These are phyloP conservation scores for Sphagnum magellanicum DNA, from an alignment of 228 moss, liverwort and hornwort species.

Conservation along the genomic window DNA sequence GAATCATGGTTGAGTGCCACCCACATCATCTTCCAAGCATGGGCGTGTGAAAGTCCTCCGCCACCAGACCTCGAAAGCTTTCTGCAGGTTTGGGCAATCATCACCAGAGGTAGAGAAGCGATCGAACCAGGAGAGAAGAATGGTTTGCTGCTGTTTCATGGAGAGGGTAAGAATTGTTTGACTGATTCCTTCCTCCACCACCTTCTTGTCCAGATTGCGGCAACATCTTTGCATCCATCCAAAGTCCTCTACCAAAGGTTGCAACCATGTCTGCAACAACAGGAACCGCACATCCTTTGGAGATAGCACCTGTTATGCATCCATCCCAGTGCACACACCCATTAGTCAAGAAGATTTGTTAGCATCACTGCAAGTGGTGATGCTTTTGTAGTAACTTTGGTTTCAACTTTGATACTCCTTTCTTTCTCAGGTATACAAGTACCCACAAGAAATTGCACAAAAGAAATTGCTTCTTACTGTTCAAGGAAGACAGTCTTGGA, in stretches of 20 bases:
- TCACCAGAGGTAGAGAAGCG: slow-evolving; percentile 72
- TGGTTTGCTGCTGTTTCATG: slow-evolving; percentile 73
- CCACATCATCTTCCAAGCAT: slow-evolving; percentile 35
- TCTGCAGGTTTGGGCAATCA: slow-evolving; percentile 81
- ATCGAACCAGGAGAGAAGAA: slow-evolving; percentile 78
- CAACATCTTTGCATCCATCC: slow-evolving; percentile 91
- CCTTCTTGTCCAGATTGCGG: slow-evolving; percentile 76
- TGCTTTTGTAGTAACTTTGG: no score
- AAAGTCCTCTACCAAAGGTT: slow-evolving; percentile 81
- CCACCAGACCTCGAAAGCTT: slow-evolving; percentile 94
- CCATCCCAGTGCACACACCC: no score
- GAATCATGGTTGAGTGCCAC: slow-evolving; percentile 13
- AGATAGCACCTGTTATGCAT: slow-evolving; percentile 31
- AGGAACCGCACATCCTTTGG: slow-evolving; percentile 70
- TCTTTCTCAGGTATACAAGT: no score
- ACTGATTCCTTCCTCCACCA: slow-evolving; percentile 84
- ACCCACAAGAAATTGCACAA: no score
- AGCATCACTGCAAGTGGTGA: no score
- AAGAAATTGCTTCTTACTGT: no score
- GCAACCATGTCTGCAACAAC: slow-evolving; percentile 76
- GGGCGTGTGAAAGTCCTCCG: slow-evolving; percentile 71
- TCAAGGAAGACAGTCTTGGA: no score
- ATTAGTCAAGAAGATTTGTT: no score
- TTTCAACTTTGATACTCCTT: no score
- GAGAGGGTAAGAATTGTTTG: slow-evolving; percentile 84